phyloP scores from a whole-genome alignment of 2,329 filamentous ascomycete genomes.

The Diaporthe ilicicola region DNA sequence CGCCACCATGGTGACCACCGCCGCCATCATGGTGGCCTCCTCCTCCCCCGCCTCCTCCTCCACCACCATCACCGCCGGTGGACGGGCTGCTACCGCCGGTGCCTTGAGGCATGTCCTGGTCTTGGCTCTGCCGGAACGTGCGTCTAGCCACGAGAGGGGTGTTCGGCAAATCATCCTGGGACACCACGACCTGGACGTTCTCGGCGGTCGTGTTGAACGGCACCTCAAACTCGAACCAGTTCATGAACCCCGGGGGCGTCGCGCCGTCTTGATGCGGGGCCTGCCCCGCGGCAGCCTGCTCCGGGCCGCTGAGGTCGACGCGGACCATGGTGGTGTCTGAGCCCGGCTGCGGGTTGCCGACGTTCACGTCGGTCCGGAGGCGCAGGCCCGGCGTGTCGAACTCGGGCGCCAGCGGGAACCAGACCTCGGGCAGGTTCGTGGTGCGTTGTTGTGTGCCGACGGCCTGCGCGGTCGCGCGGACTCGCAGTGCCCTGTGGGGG shows the following conservation, averaged over 20 bases:
- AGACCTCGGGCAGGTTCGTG: not conserved
- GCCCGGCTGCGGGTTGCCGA: not conserved
- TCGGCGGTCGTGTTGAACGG: not conserved
- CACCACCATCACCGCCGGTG: not conserved
- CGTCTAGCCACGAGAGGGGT: not conserved
- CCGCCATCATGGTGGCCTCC: constrained; percentile 15
- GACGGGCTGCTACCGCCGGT: no score
- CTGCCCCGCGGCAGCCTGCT: no score
- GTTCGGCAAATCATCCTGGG: not conserved
- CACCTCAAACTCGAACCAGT: not conserved
- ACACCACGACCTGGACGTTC: not conserved
- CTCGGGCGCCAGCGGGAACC: not conserved
- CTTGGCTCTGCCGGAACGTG: not conserved
- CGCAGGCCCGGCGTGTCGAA: not conserved
- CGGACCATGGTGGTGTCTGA: no score
- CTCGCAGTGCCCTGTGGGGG: not conserved
- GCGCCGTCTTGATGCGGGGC: not conserved
- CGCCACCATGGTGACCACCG: not conserved
- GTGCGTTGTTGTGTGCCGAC: no score
- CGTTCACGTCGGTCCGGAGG: not conserved
- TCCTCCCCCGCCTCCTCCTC: not conserved
- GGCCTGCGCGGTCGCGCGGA: not conserved
- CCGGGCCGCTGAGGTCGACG: no score
- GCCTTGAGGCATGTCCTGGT: no score
- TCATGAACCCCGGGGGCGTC: not conserved